Evolutionary conservation across 441 rosid species (phyloP).

Genomic region (Euphorbia corollata): DNA sequence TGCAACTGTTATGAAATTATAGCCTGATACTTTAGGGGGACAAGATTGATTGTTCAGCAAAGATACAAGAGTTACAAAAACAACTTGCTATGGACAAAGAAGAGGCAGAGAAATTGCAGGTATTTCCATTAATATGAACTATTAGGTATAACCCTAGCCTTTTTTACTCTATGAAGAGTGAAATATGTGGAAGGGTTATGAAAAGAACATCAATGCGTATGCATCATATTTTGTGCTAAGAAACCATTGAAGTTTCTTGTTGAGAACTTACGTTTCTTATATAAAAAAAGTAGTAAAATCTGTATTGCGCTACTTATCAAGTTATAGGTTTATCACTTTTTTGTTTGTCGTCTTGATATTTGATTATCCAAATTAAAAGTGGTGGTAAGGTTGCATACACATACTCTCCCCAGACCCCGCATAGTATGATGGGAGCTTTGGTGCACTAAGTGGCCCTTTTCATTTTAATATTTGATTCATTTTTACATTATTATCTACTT

Average conservation of each 20-base stretch:
- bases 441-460: background rate
- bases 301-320: too few relatives aligned
- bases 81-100: slow-evolving; percentile 87
- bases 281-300: background rate
- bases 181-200: background rate
- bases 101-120: slow-evolving; percentile 85
- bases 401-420: too few relatives aligned
- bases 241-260: background rate
- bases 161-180: background rate
- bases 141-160: background rate
- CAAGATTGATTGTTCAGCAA: slow-evolving; percentile 61
- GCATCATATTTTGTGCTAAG: background rate
- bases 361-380: background rate
- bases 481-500: background rate
- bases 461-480: background rate
- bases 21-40: slow-evolving; percentile 48
- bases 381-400: too few relatives aligned
- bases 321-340: too few relatives aligned
- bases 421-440: too few relatives aligned
- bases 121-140: slow-evolving; percentile 19
- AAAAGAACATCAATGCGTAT: background rate
- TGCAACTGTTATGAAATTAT: slow-evolving; percentile 2
- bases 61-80: slow-evolving; percentile 85
- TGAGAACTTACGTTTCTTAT: background rate
- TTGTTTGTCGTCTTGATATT: background rate